Evolutionary conservation across 2,329 filamentous ascomycete species (phyloP).

Genomic region (Penicillium brasilianum): DNA sequence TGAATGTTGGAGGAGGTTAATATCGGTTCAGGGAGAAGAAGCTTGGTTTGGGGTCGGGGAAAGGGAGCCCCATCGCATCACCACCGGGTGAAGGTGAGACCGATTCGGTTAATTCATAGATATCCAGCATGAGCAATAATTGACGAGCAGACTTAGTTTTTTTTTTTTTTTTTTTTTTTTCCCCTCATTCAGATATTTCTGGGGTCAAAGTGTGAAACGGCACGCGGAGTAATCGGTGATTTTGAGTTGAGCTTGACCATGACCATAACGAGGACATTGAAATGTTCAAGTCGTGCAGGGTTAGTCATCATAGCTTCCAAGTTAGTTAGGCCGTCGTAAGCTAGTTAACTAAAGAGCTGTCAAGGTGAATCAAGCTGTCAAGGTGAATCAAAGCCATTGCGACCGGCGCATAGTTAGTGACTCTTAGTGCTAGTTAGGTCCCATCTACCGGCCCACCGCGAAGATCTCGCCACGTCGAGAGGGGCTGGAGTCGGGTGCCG

Average conservation of each 20-base stretch:
- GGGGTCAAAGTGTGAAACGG: constrained; percentile 4
- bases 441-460: background rate
- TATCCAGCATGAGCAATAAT: background rate
- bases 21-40: constrained; percentile 15
- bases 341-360: no score
- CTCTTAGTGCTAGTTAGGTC: background rate
- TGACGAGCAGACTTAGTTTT: background rate
- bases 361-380: background rate
- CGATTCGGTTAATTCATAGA: background rate
- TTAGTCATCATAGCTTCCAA: background rate
- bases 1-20: constrained; percentile 8
- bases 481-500: background rate
- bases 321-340: no score
- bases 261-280: background rate
- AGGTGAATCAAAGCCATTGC: background rate
- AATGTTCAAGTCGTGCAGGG: background rate
- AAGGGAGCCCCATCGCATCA: background rate
- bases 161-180: no score
- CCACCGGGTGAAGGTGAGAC: constrained; percentile 3
- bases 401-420: background rate
- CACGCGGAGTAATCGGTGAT: background rate
- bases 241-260: background rate
- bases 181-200: background rate
- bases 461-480: background rate
- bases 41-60: constrained; percentile 10